phyloP scores from a whole-genome alignment of 192 early-diverging fungal genomes.

The Piromyces finnis region DNA sequence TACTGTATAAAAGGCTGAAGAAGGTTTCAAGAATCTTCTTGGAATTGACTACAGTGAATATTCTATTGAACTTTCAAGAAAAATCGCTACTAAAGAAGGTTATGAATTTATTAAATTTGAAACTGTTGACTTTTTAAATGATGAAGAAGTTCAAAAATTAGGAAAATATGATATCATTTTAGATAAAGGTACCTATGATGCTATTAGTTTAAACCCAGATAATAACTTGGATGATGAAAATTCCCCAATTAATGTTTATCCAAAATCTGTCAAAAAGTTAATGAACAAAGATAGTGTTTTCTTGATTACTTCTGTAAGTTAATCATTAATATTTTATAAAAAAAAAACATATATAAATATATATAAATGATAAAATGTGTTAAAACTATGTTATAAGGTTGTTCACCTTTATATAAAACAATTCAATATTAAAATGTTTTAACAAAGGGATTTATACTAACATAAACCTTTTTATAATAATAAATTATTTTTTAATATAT shows the following conservation, averaged over 20 bases:
- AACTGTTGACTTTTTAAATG: slow-evolving; percentile 14
- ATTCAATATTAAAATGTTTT: no score
- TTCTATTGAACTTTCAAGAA: slow-evolving; percentile 52
- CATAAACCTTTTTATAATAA: no score
- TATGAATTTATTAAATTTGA: slow-evolving; percentile 8
- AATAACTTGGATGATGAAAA: slow-evolving; percentile 8
- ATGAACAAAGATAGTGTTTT: slow-evolving; percentile 49
- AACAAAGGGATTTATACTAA: no score
- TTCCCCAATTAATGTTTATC: slow-evolving; percentile 17
- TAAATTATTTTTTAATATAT: no score
- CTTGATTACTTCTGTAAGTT: slow-evolving; percentile 50
- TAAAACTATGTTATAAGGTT: no score
- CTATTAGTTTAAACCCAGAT: slow-evolving; percentile 54
- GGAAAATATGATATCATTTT: slow-evolving; percentile 42
- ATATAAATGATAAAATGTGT: no score
- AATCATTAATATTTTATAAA: no score
- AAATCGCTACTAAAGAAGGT: slow-evolving; percentile 23
- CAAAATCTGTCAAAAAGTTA: slow-evolving; percentile 34
- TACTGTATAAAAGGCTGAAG: slow-evolving; percentile 9
- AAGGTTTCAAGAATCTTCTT: slow-evolving; percentile 48
- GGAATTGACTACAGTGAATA: slow-evolving; percentile 75
- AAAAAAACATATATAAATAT: no score
- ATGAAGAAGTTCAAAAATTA: slow-evolving; percentile 9
- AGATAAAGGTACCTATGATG: slow-evolving; percentile 92
- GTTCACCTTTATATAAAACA: no score